These are phyloP conservation scores for Calcarisporium arbuscula DNA, from an alignment of 2,329 filamentous ascomycete genomes.

Conservation along the genomic window DNA sequence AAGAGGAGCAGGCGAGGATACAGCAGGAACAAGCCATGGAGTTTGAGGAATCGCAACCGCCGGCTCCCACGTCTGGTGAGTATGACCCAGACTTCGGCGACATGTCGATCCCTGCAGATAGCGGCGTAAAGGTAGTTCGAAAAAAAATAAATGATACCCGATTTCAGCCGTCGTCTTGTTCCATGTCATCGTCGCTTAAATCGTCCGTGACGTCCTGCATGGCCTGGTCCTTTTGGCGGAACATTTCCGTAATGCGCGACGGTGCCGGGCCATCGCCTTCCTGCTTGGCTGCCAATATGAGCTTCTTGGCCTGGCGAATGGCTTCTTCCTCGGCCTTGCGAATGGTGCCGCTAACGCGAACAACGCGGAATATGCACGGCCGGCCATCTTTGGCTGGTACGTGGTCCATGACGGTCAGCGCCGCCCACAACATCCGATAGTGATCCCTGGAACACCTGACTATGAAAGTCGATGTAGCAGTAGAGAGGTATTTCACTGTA, in stretches of 20 bases:
- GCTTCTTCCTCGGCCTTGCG: constrained; percentile 87
- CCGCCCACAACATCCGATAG: constrained; percentile 84
- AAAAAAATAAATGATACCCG: constrained; percentile 49
- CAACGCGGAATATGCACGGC: constrained; percentile 74
- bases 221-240: constrained; percentile 26
- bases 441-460: constrained; percentile 75
- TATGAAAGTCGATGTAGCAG: constrained; percentile 91
- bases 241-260: constrained; percentile 12
- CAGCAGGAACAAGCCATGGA: constrained; percentile 32
- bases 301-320: constrained; percentile 65
- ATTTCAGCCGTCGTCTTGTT: constrained; percentile 36
- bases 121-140: constrained; percentile 66
- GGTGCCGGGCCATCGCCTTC: constrained; percentile 14
- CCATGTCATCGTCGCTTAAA: constrained; percentile 37
- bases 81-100: constrained; percentile 45
- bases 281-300: constrained; percentile 62
- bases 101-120: constrained; percentile 47
- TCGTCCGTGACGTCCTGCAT: constrained; percentile 37
- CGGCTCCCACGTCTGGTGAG: constrained; percentile 14
- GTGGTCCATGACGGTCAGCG: constrained; percentile 70
- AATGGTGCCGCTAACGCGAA: constrained; percentile 88
- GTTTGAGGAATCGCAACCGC: constrained; percentile 20
- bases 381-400: constrained; percentile 56
- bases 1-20: constrained; percentile 65
- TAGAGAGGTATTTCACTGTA: constrained; percentile 84